These are phyloP conservation scores for Zygoascus hellenicus DNA, from an alignment of 1,139 yeast genomes.

Conservation along the genomic window DNA sequence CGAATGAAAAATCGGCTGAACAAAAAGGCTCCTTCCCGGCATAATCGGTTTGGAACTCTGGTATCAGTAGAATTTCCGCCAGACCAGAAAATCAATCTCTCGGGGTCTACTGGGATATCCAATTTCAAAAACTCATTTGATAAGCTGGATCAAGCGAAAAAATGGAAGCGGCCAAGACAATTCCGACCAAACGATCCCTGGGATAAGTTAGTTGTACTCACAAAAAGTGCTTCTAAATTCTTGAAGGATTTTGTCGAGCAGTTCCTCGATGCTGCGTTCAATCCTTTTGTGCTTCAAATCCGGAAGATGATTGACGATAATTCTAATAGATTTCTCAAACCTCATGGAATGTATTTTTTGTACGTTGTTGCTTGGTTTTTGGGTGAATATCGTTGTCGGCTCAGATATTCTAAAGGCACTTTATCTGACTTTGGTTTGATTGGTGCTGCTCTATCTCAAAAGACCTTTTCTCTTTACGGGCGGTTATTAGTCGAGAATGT, in stretches of 20 bases:
- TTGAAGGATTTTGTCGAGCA: slow-evolving; percentile 48
- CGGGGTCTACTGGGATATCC: slow-evolving; percentile 67
- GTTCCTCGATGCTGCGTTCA: slow-evolving; percentile 72
- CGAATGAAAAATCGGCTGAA: slow-evolving; percentile 41
- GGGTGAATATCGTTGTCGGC: slow-evolving; percentile 29
- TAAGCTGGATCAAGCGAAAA: slow-evolving; percentile 59
- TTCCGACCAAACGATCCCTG: slow-evolving; percentile 22
- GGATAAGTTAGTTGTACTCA: slow-evolving; percentile 28
- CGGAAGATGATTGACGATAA: slow-evolving; percentile 48
- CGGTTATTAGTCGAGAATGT: slow-evolving; percentile 50
- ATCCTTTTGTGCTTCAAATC: slow-evolving; percentile 51
- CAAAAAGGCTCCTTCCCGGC: slow-evolving; percentile 55
- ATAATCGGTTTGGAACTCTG: slow-evolving; percentile 86
- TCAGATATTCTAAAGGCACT: neutral
- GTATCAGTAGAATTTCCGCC: slow-evolving; percentile 60
- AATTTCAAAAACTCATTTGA: slow-evolving; percentile 47
- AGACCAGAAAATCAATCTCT: slow-evolving; percentile 56
- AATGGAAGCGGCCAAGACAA: slow-evolving; percentile 49
- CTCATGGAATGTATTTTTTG: slow-evolving; percentile 47
- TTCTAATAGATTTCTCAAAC: slow-evolving; percentile 29
- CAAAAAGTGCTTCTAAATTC: slow-evolving; percentile 32
- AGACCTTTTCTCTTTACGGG: slow-evolving; percentile 39
- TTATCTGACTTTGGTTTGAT: slow-evolving; percentile 52
- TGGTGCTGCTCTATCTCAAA: slow-evolving; percentile 61
- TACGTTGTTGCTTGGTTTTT: slow-evolving; percentile 69